Percentiles rank a stretch among this genome's conserved stretches.
These are phyloP conservation scores for Penicillium sp. DNA, from an alignment of 2,329 filamentous ascomycete species.

Conservation along the genomic window DNA sequence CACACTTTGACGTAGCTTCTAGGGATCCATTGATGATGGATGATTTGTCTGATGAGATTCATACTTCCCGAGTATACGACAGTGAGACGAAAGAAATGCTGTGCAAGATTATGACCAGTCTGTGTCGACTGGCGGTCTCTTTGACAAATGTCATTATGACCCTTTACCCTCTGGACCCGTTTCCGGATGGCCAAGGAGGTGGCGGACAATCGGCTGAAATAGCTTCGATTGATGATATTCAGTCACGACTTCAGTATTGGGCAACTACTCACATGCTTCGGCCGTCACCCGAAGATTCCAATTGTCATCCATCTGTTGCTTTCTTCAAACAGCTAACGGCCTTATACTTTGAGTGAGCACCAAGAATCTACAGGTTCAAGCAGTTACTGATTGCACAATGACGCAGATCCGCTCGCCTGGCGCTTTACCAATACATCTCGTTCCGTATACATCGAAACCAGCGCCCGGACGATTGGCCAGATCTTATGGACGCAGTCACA, in stretches of 20 bases:
- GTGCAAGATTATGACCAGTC: constrained; percentile 2
- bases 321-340: constrained; percentile 6
- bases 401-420: constrained; percentile 1
- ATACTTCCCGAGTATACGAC: constrained; percentile 1
- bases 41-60: constrained; percentile 1
- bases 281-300: not conserved
- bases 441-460: constrained; percentile 4
- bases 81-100: not conserved
- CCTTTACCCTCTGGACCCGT: constrained; percentile 2
- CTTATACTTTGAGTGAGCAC: constrained; percentile 1
- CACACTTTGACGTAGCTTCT: not conserved
- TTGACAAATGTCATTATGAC: not conserved
- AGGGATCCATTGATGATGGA: constrained; percentile 1
- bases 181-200: not conserved
- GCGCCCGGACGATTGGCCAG: constrained; percentile 6
- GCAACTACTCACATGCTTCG: not conserved
- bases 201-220: not conserved
- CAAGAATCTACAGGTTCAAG: not conserved
- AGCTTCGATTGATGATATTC: constrained; percentile 2
- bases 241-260: not conserved
- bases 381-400: not conserved
- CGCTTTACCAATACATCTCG: constrained; percentile 5
- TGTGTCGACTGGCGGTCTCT: constrained; percentile 2
- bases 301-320: not conserved
- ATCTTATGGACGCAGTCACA: constrained; percentile 4